Evolutionary conservation across 495 filamentous ascomycete species (phyloP).

Genomic region (Podospora bellae-mahoneyi): DNA sequence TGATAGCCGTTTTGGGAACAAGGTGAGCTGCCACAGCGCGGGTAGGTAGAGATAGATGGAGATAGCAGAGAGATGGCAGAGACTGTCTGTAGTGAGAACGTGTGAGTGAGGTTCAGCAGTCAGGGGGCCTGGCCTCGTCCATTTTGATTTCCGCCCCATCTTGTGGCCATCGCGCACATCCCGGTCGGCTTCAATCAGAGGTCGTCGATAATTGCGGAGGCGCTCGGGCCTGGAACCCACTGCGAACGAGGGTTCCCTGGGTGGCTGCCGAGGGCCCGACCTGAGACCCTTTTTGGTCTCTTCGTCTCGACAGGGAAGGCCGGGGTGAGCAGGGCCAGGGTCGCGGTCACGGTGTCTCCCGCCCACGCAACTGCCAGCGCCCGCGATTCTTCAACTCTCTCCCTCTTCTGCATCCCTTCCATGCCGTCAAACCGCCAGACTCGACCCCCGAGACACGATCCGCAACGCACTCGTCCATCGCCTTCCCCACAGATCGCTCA

Average conservation of each 20-base stretch:
- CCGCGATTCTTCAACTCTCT: constrained; percentile 11
- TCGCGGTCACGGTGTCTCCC: constrained; percentile 12
- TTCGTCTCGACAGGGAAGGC: constrained; percentile 7
- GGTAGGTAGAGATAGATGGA: neutral
- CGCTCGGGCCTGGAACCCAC: constrained; percentile 16
- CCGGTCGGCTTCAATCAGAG: constrained; percentile 10
- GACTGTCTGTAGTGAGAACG: constrained; percentile 1
- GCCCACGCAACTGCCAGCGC: neutral
- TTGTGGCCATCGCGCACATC: constrained; percentile 28
- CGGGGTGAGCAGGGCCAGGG: constrained; percentile 10
- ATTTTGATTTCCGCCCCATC: constrained; percentile 29
- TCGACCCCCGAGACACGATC: constrained; percentile 42
- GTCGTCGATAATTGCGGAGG: constrained; percentile 10
- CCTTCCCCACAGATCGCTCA: constrained; percentile 23
- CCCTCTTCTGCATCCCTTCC: constrained; percentile 14
- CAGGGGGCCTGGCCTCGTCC: constrained; percentile 22
- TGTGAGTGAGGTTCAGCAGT: constrained; percentile 10
- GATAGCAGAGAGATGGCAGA: neutral
- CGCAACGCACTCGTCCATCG: constrained; percentile 36
- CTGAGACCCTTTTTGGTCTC: constrained; percentile 15
- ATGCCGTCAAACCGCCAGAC: constrained; percentile 26
- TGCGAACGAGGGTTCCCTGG: constrained; percentile 11
- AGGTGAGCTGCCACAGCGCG: neutral
- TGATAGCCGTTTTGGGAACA: neutral
- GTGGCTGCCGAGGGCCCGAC: constrained; percentile 12